A percentile compares a stretch with the other conserved stretches of the same genome.
Conservation (phyloP, 2,329 filamentous ascomycete species). For the Monosporascus sp. region DNA sequence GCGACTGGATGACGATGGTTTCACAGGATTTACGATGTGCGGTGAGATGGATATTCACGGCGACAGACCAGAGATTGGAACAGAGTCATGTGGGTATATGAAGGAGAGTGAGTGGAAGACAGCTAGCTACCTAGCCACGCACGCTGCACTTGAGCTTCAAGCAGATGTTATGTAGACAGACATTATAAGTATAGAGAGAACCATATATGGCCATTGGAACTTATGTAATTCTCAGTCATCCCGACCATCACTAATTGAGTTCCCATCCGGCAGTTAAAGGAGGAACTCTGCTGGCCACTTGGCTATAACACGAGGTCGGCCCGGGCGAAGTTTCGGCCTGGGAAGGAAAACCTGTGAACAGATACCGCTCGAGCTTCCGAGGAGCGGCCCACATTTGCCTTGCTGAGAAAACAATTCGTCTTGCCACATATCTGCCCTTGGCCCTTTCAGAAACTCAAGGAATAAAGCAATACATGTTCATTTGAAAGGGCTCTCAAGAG, state of each 20-base stretch:
- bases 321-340: not conserved
- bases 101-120: too few relatives aligned
- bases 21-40: too few relatives aligned
- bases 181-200: not conserved
- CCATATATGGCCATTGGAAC: constrained; percentile 1
- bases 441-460: too few relatives aligned
- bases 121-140: too few relatives aligned
- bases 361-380: not conserved
- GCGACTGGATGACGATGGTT: not conserved
- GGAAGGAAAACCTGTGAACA: not conserved
- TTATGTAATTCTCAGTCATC: constrained; percentile 26
- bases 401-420: too few relatives aligned
- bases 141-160: not conserved
- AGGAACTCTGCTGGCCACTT: not conserved
- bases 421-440: too few relatives aligned
- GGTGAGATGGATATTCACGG: too few relatives aligned
- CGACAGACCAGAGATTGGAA: too few relatives aligned
- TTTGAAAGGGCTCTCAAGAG: too few relatives aligned
- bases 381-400: not conserved
- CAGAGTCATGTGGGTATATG: too few relatives aligned
- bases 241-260: not conserved
- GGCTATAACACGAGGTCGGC: not conserved
- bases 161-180: not conserved
- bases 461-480: too few relatives aligned
- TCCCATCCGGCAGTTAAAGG: not conserved